phyloP scores from a whole-genome alignment of 805 yeast genomes.

The Groenewaldozyma tartarivorans region DNA sequence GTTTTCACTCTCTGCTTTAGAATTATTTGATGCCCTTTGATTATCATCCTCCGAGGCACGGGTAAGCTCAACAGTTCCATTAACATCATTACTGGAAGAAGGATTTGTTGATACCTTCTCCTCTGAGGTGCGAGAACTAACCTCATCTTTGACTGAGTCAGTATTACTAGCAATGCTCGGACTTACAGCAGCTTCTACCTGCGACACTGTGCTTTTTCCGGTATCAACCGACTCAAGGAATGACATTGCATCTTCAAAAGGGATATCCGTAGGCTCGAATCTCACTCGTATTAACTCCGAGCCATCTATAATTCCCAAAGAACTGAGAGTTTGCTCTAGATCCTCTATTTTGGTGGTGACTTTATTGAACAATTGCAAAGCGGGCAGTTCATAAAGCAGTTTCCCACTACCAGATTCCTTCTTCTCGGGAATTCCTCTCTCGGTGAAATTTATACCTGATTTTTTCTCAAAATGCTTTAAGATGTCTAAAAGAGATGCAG shows the following conservation, averaged over 20 bases:
- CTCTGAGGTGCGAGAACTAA: neutral
- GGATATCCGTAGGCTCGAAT: constrained; percentile 11
- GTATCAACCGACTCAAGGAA: constrained; percentile 4
- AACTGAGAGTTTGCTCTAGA: constrained; percentile 10
- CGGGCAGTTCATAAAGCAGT: constrained; percentile 14
- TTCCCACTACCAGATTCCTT: constrained; percentile 4
- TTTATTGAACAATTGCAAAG: constrained; percentile 16
- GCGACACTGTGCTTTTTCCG: neutral
- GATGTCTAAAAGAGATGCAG: constrained; percentile 16
- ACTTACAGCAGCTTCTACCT: neutral
- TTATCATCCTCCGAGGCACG: neutral
- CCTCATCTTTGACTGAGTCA: neutral
- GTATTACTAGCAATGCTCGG: neutral
- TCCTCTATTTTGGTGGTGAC: constrained; percentile 12
- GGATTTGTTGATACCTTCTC: neutral
- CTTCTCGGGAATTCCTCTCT: constrained; percentile 6
- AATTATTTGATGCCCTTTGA: neutral
- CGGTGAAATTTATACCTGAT: constrained; percentile 19
- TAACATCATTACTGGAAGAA: neutral
- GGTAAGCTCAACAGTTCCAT: neutral
- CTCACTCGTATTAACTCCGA: constrained; percentile 14
- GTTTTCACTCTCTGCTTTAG: neutral
- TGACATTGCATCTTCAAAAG: constrained; percentile 12
- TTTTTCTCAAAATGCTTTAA: constrained; percentile 16
- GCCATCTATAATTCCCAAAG: constrained; percentile 16